These are phyloP conservation scores for Paulownia fortunei DNA, from an alignment of 257 asterid genomes.

Conservation along the genomic window DNA sequence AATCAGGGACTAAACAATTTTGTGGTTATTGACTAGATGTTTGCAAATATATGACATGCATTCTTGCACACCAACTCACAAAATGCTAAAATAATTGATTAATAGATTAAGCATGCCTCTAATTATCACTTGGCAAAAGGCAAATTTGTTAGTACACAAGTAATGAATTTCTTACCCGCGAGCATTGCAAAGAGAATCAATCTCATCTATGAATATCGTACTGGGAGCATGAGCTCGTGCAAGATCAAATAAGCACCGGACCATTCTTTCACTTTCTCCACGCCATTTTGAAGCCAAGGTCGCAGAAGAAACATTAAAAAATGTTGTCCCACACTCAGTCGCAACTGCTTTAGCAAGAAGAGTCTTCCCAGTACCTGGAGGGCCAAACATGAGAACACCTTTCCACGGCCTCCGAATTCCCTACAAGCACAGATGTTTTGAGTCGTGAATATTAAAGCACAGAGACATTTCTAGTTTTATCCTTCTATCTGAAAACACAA, in stretches of 20 bases:
- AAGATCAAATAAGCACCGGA: constrained; percentile 96
- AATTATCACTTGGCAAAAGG: constrained; percentile 4
- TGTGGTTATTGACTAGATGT: neutral
- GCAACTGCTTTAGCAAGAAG: constrained; percentile 99
- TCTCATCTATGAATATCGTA: constrained; percentile 98
- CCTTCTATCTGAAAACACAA: constrained; percentile 4
- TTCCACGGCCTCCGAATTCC: constrained; percentile 99
- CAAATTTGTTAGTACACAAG: neutral
- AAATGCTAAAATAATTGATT: constrained; percentile 8
- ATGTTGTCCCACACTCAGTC: constrained; percentile 98
- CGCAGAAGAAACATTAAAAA: constrained; percentile 98
- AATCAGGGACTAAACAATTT: neutral
- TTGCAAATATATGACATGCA: neutral
- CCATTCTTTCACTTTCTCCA: constrained; percentile 99
- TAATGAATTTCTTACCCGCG: constrained; percentile 77
- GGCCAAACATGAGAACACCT: constrained; percentile 99
- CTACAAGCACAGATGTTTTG: constrained; percentile 47
- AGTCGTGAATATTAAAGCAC: neutral
- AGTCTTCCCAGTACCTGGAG: constrained; percentile 99
- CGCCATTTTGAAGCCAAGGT: constrained; percentile 99
- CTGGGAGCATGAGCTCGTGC: constrained; percentile 99
- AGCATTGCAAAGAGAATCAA: constrained; percentile 98
- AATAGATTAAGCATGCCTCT: constrained; percentile 9
- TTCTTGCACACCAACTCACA: neutral
- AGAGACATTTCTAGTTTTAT: neutral